Evolutionary conservation across 805 yeast genomes (phyloP), one percentile per base, ranked within the genome.

Genomic region (Candida chauliodis): DNA sequence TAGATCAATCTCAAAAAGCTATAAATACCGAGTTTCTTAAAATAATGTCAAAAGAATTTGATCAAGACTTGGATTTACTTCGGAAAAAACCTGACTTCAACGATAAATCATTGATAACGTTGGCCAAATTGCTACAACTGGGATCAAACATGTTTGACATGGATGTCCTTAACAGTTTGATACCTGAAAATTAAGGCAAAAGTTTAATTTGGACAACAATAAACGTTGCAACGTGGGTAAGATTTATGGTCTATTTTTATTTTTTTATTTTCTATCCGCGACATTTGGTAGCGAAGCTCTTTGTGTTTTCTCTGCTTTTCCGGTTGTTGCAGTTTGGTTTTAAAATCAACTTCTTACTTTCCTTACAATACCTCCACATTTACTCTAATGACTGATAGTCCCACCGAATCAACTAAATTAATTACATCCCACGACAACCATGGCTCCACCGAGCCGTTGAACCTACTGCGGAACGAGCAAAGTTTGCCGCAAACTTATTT

Each of bases 41-140:
- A 23, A 49, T 78, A 43, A 73, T 82, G 75, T 75, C 84, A 33
- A 59, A 63, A 13, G 71, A 67, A 26, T 83, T 79, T 49, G 78
- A 80, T 33, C 78, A 78, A 40, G 86, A 81, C 43, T 63, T 81
- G 26, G 80, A 78, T 49, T 65, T 66, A 38, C 59, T 81, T 44
- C 75, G 89, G 53, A 66, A 69, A 38, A 77, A 79, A 24, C 81
- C 80, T 8, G 88, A 82, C 53, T 83, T 83, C 50, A 61, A 59
- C 8, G 71, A 66, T 21, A 75, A 73, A 47, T 79, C 85, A 19
- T 63, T 82, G 40, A 72, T 73, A 9, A 49, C 76, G 36, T 57
- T 79, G 48, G 84, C 83, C 3, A 74, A 75, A 46, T 65, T 78
- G 6, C 63, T 79, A 37, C 81, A 78, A 51, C 73, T 75, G 27